Percentiles rank a stretch among this genome's conserved stretches.
Conservation (phyloP, 495 filamentous ascomycete species). For the Daldinia vernicosa region DNA sequence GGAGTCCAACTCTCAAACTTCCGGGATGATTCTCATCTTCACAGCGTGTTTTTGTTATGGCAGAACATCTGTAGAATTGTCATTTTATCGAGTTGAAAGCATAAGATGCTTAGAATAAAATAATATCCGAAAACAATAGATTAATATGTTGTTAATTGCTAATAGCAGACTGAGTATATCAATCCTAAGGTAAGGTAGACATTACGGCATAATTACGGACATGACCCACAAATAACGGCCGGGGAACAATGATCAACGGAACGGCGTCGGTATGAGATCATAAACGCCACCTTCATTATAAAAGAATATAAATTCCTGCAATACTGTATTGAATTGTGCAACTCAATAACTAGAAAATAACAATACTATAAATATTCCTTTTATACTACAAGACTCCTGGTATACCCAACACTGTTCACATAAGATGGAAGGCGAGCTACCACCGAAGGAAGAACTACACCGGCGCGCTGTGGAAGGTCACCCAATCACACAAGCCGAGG, state of each 20-base stretch:
- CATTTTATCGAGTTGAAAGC: too few species aligned
- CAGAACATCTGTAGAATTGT: too few species aligned
- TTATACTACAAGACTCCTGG: not conserved
- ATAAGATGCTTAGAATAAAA: too few species aligned
- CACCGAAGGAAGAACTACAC: conserved; percentile 39
- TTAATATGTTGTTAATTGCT: too few species aligned
- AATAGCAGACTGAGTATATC: too few species aligned
- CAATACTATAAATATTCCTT: not conserved
- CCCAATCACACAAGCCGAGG: conserved; percentile 40
- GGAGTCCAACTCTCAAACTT: too few species aligned
- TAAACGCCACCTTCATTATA: conserved; percentile 9
- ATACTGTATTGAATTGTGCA: not conserved
- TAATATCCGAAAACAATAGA: too few species aligned
- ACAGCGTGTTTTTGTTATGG: too few species aligned
- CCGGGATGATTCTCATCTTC: too few species aligned
- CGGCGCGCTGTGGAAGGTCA: conserved; percentile 35
- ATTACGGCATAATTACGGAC: not conserved
- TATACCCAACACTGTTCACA: not conserved
- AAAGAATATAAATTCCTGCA: not conserved
- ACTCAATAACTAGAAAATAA: too few species aligned
- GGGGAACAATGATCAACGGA: not conserved
- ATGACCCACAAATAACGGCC: not conserved
- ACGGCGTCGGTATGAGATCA: conserved; percentile 17
- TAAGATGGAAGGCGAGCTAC: conserved; percentile 24
- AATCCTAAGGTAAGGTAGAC: too few species aligned